Conservation (phyloP, 371 early-diverging fungal genomes). For the Mucor circinelloides region DNA sequence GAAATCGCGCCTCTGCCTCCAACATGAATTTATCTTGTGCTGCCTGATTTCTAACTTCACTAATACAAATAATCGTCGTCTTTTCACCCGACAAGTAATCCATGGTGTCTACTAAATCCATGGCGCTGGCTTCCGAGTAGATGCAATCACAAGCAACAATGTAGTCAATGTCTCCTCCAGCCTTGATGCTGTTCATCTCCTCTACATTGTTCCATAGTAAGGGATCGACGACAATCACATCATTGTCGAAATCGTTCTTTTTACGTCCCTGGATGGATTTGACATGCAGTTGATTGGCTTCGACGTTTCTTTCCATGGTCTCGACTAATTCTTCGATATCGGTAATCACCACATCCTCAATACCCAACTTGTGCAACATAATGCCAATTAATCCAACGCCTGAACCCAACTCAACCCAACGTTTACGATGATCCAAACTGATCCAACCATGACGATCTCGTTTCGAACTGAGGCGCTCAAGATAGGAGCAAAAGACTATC, state of each 20-base stretch:
- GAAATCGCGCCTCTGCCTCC: constrained; percentile 40
- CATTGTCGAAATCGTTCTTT: constrained; percentile 33
- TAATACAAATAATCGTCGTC: constrained; percentile 52
- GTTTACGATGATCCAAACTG: constrained; percentile 38
- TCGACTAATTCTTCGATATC: constrained; percentile 49
- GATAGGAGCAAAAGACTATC: constrained; percentile 50
- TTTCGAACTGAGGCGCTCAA: constrained; percentile 32
- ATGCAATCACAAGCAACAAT: constrained; percentile 58
- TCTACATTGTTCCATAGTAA: constrained; percentile 50
- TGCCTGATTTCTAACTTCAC: constrained; percentile 55
- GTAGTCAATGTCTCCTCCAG: constrained; percentile 48
- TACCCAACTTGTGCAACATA: constrained; percentile 48
- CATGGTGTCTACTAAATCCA: constrained; percentile 53
- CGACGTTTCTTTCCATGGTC: constrained; percentile 48
- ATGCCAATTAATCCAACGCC: constrained; percentile 57
- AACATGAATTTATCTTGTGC: constrained; percentile 52
- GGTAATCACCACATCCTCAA: constrained; percentile 48
- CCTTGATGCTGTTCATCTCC: constrained; percentile 34
- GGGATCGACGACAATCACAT: constrained; percentile 35
- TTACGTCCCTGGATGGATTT: constrained; percentile 42
- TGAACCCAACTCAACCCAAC: constrained; percentile 56
- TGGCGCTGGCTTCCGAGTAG: constrained; percentile 57
- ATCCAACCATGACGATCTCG: constrained; percentile 38
- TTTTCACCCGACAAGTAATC: constrained; percentile 32
- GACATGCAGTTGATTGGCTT: constrained; percentile 38